Evolutionary conservation across 441 rosid genomes (phyloP).

Genomic region (Manihot esculenta): DNA sequence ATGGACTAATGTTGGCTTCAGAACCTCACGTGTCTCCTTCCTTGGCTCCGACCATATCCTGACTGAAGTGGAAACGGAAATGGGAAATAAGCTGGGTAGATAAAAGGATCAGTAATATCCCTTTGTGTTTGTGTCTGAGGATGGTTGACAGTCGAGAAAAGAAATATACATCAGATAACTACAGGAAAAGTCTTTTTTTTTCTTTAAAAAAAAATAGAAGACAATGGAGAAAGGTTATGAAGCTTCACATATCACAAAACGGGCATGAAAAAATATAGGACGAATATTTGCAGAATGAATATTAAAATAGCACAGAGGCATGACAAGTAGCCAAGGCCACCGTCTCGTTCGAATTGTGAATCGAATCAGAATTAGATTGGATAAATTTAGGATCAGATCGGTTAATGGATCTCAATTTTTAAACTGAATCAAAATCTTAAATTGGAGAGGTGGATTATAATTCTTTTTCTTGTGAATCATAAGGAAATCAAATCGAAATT

Average conservation of each 20-base stretch:
- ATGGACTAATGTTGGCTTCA: constrained; percentile 71
- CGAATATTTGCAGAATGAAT: background rate
- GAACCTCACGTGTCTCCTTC: constrained; percentile 65
- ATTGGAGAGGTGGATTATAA: too few relatives aligned
- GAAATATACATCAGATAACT: constrained; percentile 1
- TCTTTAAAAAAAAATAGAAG: too few relatives aligned
- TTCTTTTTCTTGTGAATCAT: too few relatives aligned
- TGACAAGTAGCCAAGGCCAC: background rate
- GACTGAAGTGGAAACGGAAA: constrained; percentile 66
- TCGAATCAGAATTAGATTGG: too few relatives aligned
- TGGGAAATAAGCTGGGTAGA: constrained; percentile 74
- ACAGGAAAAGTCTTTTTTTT: too few relatives aligned
- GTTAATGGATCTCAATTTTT: too few relatives aligned
- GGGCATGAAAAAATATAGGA: background rate
- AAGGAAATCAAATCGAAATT: too few relatives aligned
- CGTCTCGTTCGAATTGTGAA: too few relatives aligned
- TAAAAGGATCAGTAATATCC: constrained; percentile 35
- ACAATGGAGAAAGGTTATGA: background rate
- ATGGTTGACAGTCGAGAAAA: constrained; percentile 37
- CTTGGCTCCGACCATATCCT: constrained; percentile 45
- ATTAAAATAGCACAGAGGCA: background rate
- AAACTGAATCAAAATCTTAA: too few relatives aligned
- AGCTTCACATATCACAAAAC: background rate
- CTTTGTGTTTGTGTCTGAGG: constrained; percentile 42
- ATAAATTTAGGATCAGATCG: too few relatives aligned